phyloP scores from a whole-genome alignment of 768 basidiomycete genomes.

The Dentipellis fragilis region DNA sequence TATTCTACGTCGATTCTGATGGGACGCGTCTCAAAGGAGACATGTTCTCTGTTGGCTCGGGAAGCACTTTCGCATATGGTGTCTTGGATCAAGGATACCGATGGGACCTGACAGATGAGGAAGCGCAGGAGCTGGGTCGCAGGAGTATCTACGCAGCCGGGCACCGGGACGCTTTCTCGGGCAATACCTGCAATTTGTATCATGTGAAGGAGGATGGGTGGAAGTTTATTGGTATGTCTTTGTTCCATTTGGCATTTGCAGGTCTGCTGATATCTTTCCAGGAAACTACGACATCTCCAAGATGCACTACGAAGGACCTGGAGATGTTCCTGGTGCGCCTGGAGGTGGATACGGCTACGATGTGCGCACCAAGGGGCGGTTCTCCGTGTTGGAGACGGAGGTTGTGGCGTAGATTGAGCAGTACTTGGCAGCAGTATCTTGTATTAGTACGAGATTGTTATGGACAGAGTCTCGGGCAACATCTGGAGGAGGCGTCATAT shows the following conservation, averaged over 20 bases:
- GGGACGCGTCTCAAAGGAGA: conserved; percentile 93
- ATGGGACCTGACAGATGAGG: conserved; percentile 88
- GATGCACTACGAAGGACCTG: conserved; percentile 86
- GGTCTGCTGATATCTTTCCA: conserved; percentile 22
- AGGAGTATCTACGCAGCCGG: conserved; percentile 95
- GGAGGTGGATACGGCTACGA: conserved; percentile 77
- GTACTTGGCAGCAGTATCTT: too few relatives aligned
- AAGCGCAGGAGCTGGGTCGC: conserved; percentile 89
- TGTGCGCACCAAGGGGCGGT: conserved; percentile 49
- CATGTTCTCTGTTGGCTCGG: conserved; percentile 97
- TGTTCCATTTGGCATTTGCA: background rate
- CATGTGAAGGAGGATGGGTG: conserved; percentile 93
- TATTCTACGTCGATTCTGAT: conserved; percentile 98
- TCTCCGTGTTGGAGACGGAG: conserved; percentile 39
- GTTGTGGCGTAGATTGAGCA: conserved; percentile 6
- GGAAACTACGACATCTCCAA: conserved; percentile 89
- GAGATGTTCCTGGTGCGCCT: conserved; percentile 50
- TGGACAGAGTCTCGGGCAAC: too few relatives aligned
- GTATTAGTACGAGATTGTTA: too few relatives aligned
- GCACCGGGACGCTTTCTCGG: conserved; percentile 93
- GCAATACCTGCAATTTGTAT: conserved; percentile 92
- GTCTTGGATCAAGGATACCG: conserved; percentile 91
- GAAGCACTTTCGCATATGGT: conserved; percentile 98
- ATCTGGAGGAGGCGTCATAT: too few relatives aligned
- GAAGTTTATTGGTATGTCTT: conserved; percentile 79